phyloP scores from a whole-genome alignment of 306 rosid species.

The Medicago truncatula region DNA sequence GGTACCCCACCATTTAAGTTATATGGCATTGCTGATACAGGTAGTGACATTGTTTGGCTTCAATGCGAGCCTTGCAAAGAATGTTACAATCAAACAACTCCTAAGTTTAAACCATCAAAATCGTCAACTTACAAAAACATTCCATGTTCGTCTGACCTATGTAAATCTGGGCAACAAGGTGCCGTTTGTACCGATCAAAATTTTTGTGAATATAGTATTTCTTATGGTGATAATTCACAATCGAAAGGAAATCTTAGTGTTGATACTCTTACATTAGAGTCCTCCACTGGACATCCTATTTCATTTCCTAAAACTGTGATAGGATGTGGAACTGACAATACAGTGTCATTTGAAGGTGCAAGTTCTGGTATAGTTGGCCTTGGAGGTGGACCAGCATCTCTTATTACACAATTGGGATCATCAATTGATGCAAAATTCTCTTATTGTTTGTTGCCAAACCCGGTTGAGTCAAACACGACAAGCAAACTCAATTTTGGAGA shows the following conservation, averaged over 20 bases:
- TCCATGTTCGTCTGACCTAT: neutral
- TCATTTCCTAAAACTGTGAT: conserved; percentile 42
- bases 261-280: conserved; percentile 56
- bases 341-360: neutral
- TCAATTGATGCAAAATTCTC: conserved; percentile 53
- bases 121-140: conserved; percentile 45
- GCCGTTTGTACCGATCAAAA: neutral
- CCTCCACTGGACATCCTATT: conserved; percentile 24
- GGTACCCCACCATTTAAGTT: conserved; percentile 62
- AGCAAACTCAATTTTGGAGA: conserved; percentile 41
- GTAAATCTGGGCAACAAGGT: rapidly evolving
- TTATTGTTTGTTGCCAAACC: conserved; percentile 51
- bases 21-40: conserved; percentile 59
- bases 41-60: conserved; percentile 63
- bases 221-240: conserved; percentile 47
- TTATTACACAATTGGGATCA: conserved; percentile 45
- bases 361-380: conserved; percentile 66
- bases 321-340: conserved; percentile 54
- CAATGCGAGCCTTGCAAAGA: conserved; percentile 59
- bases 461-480: rapidly evolving
- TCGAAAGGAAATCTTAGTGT: conserved; percentile 44
- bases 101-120: conserved; percentile 50
- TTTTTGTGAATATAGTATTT: conserved; percentile 20
- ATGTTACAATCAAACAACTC: conserved; percentile 53
- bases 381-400: conserved; percentile 48